Conservation (phyloP, 805 yeast genomes). For the Candida nemodendra region DNA sequence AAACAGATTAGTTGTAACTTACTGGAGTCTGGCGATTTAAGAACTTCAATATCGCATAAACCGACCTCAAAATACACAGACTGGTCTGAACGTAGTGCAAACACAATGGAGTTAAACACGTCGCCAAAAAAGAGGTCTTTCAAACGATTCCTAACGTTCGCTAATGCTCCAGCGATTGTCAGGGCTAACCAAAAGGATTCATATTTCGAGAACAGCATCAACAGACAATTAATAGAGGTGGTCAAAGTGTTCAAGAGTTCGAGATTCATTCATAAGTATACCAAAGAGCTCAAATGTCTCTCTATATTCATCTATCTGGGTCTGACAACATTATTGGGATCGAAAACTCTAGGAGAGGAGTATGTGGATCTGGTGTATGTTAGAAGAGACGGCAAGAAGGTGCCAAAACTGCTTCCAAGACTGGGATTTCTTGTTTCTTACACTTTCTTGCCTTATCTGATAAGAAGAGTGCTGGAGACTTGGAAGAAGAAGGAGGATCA, state of each 20-base stretch:
- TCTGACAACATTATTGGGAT: constrained; percentile 72
- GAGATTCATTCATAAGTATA: constrained; percentile 60
- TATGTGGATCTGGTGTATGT: constrained; percentile 81
- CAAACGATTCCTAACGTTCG: constrained; percentile 51
- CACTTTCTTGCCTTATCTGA: constrained; percentile 60
- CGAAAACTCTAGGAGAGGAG: constrained; percentile 90
- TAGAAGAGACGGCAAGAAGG: constrained; percentile 44
- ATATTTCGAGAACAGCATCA: constrained; percentile 58
- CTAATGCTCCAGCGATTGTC: constrained; percentile 88
- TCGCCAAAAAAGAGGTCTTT: constrained; percentile 1
- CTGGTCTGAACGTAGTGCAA: too few species aligned
- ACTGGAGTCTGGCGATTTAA: too few species aligned
- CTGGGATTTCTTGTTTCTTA: constrained; percentile 59
- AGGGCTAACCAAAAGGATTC: constrained; percentile 90
- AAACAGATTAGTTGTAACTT: too few species aligned
- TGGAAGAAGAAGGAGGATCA: constrained; percentile 18
- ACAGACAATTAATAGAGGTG: constrained; percentile 54
- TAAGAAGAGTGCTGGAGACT: constrained; percentile 29
- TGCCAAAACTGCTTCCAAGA: constrained; percentile 47
- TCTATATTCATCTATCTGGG: constrained; percentile 65
- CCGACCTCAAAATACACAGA: too few species aligned
- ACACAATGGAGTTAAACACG: too few species aligned
- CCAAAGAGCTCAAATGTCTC: constrained; percentile 56
- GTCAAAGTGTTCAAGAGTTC: constrained; percentile 58
- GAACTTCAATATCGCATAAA: too few species aligned